These are phyloP conservation scores for Rhizopus sp. DNA, from an alignment of 371 early-diverging fungal species.

Conservation along the genomic window DNA sequence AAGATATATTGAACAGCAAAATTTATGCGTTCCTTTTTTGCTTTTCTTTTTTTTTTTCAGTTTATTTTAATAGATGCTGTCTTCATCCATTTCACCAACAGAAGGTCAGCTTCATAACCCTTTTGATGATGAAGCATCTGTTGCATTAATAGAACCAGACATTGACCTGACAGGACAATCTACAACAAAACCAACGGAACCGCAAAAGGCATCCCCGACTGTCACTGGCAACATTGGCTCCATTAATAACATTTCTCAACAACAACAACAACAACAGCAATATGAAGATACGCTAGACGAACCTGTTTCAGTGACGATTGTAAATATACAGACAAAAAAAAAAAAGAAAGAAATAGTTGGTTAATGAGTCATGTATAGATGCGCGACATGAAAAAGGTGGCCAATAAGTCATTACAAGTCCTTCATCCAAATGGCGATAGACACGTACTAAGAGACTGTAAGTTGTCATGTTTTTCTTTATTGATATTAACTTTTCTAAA, in stretches of 20 bases:
- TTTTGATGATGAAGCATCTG: conserved; percentile 10
- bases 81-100: neutral
- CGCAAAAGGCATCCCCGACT: neutral
- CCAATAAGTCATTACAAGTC: conserved; percentile 74
- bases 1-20: no score
- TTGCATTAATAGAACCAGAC: conserved; percentile 32
- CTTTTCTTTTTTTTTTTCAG: neutral
- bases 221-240: conserved; percentile 4
- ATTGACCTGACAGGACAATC: conserved; percentile 40
- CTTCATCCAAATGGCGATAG: conserved; percentile 67
- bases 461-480: conserved; percentile 18
- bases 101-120: conserved; percentile 5
- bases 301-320: conserved; percentile 82
- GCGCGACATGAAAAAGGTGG: conserved; percentile 77
- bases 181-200: conserved; percentile 15
- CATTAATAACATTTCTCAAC: conserved; percentile 1
- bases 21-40: neutral
- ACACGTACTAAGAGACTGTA: conserved; percentile 79
- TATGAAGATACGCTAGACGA: conserved; percentile 86
- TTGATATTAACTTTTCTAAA: conserved; percentile 7
- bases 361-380: conserved; percentile 46
- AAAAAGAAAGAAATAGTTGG: neutral
- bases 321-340: conserved; percentile 40
- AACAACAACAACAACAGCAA: no score
- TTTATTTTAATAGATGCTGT: neutral